Percentiles rank a stretch among this genome's conserved stretches.
Conservation (phyloP, 345 rosid species). For the Pugionium cornutum region DNA sequence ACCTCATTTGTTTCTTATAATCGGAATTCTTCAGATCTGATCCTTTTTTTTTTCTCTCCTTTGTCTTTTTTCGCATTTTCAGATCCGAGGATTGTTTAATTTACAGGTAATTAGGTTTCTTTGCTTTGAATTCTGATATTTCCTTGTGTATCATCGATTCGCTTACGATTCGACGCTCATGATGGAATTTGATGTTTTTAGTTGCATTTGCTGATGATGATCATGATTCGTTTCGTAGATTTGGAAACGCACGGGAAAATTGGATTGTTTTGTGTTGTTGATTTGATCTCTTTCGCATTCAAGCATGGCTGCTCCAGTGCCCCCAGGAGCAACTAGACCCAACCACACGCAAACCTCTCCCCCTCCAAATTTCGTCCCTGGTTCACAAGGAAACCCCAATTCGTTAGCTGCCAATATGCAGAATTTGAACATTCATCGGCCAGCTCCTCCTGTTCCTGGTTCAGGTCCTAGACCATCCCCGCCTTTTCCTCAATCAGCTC, state of each 20-base stretch:
- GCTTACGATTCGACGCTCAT: background rate
- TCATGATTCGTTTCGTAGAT: slow-evolving; percentile 1
- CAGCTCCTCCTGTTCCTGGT: slow-evolving; percentile 47
- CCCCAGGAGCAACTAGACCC: slow-evolving; percentile 89
- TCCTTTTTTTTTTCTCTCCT: background rate
- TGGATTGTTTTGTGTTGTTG: slow-evolving; percentile 1
- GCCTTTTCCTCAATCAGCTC: slow-evolving; percentile 31
- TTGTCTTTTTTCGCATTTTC: slow-evolving; percentile 1
- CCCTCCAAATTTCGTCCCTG: slow-evolving; percentile 52
- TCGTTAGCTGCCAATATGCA: slow-evolving; percentile 63
- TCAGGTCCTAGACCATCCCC: slow-evolving; percentile 64
- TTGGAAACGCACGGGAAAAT: background rate
- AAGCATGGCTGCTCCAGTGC: slow-evolving; percentile 78
- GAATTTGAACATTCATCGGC: slow-evolving; percentile 58
- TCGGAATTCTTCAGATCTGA: slow-evolving; percentile 35
- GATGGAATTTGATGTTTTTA: background rate
- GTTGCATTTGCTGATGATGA: slow-evolving; percentile 7
- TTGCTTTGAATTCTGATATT: background rate
- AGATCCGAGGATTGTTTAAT: slow-evolving; percentile 32
- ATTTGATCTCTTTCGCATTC: slow-evolving; percentile 23
- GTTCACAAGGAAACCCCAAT: slow-evolving; percentile 45
- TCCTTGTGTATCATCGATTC: background rate
- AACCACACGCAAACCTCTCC: slow-evolving; percentile 42
- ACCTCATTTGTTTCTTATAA: slow-evolving; percentile 8
- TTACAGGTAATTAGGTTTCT: slow-evolving; percentile 18